Base-by-base conservation (phyloP, 2,329 filamentous ascomycete species). In the Botrytis cinerea region DNA sequence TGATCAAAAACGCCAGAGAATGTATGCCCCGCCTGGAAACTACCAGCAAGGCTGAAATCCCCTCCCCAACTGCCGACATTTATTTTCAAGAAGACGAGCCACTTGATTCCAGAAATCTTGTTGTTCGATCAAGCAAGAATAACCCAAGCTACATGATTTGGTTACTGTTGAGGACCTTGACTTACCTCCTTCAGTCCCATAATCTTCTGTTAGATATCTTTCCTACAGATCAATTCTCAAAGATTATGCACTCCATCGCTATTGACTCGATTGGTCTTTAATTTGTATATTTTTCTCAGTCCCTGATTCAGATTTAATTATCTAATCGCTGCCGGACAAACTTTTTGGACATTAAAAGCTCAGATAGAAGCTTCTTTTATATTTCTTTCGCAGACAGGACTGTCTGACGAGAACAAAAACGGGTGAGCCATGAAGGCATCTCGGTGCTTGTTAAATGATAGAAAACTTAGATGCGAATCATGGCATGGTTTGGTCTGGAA, bases 1-100 rank as follows among this genome's bases (percentile, higher is more conserved):
- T 3, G 79, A 81, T 45, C 48, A 32, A 20, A 82, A 81, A 72
- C 73, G 80, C 45, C 81, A 81, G 63, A 76, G 80, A 67, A 78
- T 81, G 74, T 81, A 79, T 73, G 74, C 76, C 38, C 75, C 77
- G 14, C 75, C 72, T 43, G 76, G 78, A 18, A 73, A 60, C 40
- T 81, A 78, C 69, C 66, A 72, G 25, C 77, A 79, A 75, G 78
- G 73, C 78, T 69, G 22, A 46, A 32, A 20, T n/a, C 12, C 18
- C 43, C 22, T 51, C 6, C 4, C 32, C 16, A 28, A 38, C 51
- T 38, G 6, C 35, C 38, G 10, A 25, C 16, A 32, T 69, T 18
- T 18, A 57, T 20, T 32, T 66, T 20, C 25, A 32, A 25, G 9
- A 57, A 43, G n/a, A 20, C 25, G 35, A 57, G 25, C 28, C 12